A percentile compares a stretch with the other conserved stretches of the same genome.
phyloP scores from a whole-genome alignment of 345 rosid genomes.

The Rhodomyrtus tomentosa region DNA sequence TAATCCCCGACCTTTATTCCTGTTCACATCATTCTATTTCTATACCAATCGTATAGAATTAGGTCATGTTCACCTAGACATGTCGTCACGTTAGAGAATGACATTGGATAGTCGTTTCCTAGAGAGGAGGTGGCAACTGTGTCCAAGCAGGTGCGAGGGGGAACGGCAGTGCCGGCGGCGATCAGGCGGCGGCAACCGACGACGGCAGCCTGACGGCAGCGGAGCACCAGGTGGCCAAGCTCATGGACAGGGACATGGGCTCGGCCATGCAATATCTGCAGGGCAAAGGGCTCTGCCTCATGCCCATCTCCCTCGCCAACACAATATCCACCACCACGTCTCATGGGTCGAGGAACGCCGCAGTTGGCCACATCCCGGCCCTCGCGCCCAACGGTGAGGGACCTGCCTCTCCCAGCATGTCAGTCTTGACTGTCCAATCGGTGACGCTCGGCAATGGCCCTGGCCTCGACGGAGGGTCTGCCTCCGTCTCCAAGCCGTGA shows the following conservation, averaged over 20 bases:
- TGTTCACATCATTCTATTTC: not conserved
- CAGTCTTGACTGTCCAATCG: conserved; percentile 42
- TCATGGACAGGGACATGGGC: conserved; percentile 98
- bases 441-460: conserved; percentile 29
- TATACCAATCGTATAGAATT: too few relatives aligned
- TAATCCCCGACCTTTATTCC: not conserved
- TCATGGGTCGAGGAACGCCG: conserved; percentile 24
- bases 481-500: conserved; percentile 57
- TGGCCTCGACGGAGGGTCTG: conserved; percentile 20
- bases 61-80: too few relatives aligned
- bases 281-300: conserved; percentile 92
- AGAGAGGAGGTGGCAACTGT: not conserved
- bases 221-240: conserved; percentile 84
- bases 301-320: conserved; percentile 93
- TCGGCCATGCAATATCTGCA: conserved; percentile 97
- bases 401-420: conserved; percentile 63
- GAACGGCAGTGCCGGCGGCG: conserved; percentile 1
- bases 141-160: not conserved
- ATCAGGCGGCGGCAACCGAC: conserved; percentile 20
- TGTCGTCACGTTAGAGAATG: not conserved
- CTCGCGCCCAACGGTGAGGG: conserved; percentile 36
- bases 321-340: conserved; percentile 66
- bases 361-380: not conserved
- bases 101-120: not conserved
- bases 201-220: conserved; percentile 45